These are phyloP conservation scores for Favolaschia claudopus DNA, from an alignment of 768 basidiomycete genomes.

Conservation along the genomic window DNA sequence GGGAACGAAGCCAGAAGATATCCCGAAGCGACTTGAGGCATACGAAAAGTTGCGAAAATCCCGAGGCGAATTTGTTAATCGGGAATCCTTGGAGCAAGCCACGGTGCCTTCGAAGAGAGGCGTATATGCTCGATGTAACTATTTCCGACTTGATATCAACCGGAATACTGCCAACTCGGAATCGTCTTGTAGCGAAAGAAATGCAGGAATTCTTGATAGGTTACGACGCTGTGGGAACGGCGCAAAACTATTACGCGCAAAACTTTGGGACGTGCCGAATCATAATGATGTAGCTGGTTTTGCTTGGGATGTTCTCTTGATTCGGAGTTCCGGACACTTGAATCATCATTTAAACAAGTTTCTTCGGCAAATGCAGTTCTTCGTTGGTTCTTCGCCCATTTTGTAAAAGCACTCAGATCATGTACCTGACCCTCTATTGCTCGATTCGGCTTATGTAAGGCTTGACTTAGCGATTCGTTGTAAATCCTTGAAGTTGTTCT, in stretches of 20 bases:
- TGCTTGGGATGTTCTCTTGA: too few species aligned
- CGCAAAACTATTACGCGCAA: constrained; percentile 8
- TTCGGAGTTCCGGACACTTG: too few species aligned
- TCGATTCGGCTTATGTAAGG: too few species aligned
- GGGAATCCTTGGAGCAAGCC: constrained; percentile 19
- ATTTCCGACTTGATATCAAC: neutral
- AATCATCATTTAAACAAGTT: too few species aligned
- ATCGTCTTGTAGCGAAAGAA: constrained; percentile 1
- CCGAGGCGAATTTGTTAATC: constrained; percentile 20
- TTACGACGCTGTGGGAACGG: constrained; percentile 10
- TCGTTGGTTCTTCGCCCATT: too few species aligned
- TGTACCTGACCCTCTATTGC: too few species aligned
- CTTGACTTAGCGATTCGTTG: too few species aligned
- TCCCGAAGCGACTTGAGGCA: constrained; percentile 13
- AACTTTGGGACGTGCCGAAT: constrained; percentile 2
- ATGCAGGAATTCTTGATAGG: constrained; percentile 5
- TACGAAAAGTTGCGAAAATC: constrained; percentile 14
- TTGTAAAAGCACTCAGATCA: too few species aligned
- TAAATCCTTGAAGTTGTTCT: too few species aligned
- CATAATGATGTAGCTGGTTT: too few species aligned
- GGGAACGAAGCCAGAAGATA: constrained; percentile 8
- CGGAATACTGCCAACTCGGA: too few species aligned
- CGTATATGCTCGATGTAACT: constrained; percentile 1
- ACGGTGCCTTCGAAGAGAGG: constrained; percentile 13
- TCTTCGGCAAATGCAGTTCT: too few species aligned